Conservation (phyloP, 441 rosid genomes). For the Jatropha multifida region DNA sequence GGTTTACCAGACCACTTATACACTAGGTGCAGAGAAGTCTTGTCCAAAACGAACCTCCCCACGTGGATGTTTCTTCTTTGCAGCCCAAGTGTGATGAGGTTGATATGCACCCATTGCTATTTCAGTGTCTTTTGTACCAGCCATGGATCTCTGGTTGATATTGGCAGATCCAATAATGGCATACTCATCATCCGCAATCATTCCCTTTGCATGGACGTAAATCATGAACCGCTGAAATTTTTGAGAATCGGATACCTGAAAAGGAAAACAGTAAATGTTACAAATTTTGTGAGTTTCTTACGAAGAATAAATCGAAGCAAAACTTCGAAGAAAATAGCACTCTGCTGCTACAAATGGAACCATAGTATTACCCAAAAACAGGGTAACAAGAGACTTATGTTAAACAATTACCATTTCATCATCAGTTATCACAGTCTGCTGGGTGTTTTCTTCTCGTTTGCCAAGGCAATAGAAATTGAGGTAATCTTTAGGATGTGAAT, state of each 20-base stretch:
- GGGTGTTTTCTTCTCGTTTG: conserved; percentile 54
- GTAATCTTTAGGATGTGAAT: conserved; percentile 75
- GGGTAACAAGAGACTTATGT: neutral
- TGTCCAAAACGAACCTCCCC: conserved; percentile 58
- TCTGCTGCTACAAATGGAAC: neutral
- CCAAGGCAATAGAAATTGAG: conserved; percentile 94
- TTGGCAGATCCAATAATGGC: conserved; percentile 90
- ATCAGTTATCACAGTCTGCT: conserved; percentile 29
- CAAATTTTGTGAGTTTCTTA: conserved; percentile 16
- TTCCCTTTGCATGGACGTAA: conserved; percentile 95
- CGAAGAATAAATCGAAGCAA: neutral
- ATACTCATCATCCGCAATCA: conserved; percentile 93
- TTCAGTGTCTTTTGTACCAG: conserved; percentile 90
- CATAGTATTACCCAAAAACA: neutral
- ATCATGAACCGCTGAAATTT: conserved; percentile 73
- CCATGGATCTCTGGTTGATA: conserved; percentile 98
- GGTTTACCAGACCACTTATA: too few relatives aligned
- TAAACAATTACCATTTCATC: conserved; percentile 44
- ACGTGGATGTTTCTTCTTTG: conserved; percentile 58
- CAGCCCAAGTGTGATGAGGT: conserved; percentile 70
- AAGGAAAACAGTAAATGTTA: neutral
- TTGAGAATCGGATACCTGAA: conserved; percentile 65
- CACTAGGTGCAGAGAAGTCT: neutral
- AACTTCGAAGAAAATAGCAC: neutral
- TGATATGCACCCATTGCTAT: conserved; percentile 98